Conservation (phyloP, 2,329 filamentous ascomycete species). For the Colletotrichum sidae region DNA sequence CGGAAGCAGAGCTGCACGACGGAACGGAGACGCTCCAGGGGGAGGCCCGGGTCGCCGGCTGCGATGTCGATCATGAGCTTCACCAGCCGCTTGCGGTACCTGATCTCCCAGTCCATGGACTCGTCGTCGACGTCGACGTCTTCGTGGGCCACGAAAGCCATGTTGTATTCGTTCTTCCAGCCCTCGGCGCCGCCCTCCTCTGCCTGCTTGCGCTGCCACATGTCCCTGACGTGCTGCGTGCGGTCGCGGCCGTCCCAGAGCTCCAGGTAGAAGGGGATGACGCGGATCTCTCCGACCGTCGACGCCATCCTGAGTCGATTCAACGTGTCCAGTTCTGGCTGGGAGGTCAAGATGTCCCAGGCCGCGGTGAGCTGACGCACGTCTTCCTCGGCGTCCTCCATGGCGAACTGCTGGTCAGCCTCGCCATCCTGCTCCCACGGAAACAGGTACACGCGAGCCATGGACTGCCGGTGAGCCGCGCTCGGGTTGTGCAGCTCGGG, state of each 20-base stretch:
- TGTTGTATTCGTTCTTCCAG: no score
- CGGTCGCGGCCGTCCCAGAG: background rate
- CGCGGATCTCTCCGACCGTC: constrained; percentile 1
- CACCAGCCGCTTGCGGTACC: background rate
- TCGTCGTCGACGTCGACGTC: no score
- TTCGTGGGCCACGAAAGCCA: no score
- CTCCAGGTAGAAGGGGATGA: constrained; percentile 5
- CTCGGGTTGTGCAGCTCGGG: constrained; percentile 28
- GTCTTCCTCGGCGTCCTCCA: background rate
- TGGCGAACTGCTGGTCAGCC: background rate
- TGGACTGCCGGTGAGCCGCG: constrained; percentile 21
- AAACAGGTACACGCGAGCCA: constrained; percentile 11
- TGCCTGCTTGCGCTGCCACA: background rate
- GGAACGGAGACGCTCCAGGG: no score
- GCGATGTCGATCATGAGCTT: background rate
- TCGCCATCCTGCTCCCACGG: background rate
- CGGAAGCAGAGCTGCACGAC: no score
- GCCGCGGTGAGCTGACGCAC: background rate
- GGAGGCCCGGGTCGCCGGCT: no score
- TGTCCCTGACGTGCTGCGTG: no score
- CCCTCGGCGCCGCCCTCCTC: background rate
- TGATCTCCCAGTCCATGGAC: no score
- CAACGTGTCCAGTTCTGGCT: constrained; percentile 2
- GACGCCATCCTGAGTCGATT: background rate
- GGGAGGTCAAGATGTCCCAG: background rate